Percentiles rank a stretch among this genome's conserved stretches.
These are phyloP conservation scores for Rauvolfia tetraphylla DNA, from an alignment of 257 asterid species.

Conservation along the genomic window DNA sequence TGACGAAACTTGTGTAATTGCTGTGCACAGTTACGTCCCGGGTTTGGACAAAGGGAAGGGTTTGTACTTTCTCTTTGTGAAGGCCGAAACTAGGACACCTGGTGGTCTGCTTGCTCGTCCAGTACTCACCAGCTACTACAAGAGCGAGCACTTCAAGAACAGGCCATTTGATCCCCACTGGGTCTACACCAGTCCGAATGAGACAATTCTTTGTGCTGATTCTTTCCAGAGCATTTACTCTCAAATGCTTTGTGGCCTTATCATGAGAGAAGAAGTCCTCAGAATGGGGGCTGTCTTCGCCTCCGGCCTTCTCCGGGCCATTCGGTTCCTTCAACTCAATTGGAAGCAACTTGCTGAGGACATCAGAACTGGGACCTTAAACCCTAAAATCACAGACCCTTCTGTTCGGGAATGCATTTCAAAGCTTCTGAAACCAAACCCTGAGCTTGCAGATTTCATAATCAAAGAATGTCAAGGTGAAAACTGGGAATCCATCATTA, in stretches of 20 bases:
- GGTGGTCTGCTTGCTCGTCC: slow-evolving; percentile 81
- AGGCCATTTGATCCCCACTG: slow-evolving; percentile 59
- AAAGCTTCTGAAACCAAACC: slow-evolving; percentile 40
- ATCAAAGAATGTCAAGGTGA: slow-evolving; percentile 51
- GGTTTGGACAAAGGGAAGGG: slow-evolving; percentile 74
- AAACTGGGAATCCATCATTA: slow-evolving; percentile 66
- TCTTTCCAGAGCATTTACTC: slow-evolving; percentile 79
- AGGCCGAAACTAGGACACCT: slow-evolving; percentile 67
- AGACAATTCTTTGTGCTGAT: slow-evolving; percentile 66
- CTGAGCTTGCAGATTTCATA: slow-evolving; percentile 44
- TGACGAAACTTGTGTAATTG: background rate
- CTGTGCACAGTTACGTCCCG: slow-evolving; percentile 52
- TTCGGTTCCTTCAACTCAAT: slow-evolving; percentile 60
- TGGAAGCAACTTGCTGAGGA: slow-evolving; percentile 60
- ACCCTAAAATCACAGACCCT: slow-evolving; percentile 44
- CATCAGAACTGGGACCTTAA: slow-evolving; percentile 48
- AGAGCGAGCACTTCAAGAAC: slow-evolving; percentile 66
- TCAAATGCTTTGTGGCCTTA: slow-evolving; percentile 80
- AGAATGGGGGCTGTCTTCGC: slow-evolving; percentile 88
- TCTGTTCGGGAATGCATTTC: slow-evolving; percentile 33
- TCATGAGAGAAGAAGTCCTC: slow-evolving; percentile 63
- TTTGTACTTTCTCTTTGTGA: slow-evolving; percentile 62
- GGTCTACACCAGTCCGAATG: slow-evolving; percentile 80
- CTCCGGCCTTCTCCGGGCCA: slow-evolving; percentile 74
- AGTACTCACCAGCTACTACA: slow-evolving; percentile 80